phyloP scores from a whole-genome alignment of 441 rosid genomes.

The Populus tomentosa region DNA sequence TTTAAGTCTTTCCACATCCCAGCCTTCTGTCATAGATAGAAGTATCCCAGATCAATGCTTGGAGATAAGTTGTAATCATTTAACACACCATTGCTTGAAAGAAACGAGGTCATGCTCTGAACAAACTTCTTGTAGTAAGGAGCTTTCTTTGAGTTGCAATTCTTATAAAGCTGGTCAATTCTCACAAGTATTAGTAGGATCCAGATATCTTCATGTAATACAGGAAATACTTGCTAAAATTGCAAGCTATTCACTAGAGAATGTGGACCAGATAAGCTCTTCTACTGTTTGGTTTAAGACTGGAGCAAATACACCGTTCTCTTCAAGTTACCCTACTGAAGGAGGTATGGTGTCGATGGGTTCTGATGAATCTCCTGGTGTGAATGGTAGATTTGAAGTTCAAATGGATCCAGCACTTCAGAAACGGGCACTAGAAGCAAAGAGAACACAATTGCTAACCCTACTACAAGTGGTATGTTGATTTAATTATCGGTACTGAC shows the following conservation, averaged over 20 bases:
- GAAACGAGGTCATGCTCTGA: constrained; percentile 42
- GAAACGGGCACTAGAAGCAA: constrained; percentile 41
- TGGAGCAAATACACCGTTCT: constrained; percentile 22
- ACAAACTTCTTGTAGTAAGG: constrained; percentile 43
- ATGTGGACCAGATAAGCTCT: constrained; percentile 34
- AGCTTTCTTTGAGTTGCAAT: constrained; percentile 45
- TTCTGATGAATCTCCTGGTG: constrained; percentile 28
- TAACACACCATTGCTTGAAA: constrained; percentile 27
- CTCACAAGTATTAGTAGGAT: constrained; percentile 46
- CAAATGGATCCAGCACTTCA: constrained; percentile 27
- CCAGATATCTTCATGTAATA: constrained; percentile 60
- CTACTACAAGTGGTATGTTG: constrained; percentile 69
- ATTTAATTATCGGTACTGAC: constrained; percentile 3
- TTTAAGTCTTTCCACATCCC: constrained; percentile 66
- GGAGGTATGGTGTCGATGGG: constrained; percentile 19
- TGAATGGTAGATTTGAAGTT: constrained; percentile 21
- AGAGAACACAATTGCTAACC: constrained; percentile 58
- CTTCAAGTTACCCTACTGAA: constrained; percentile 12
- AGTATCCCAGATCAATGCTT: constrained; percentile 55
- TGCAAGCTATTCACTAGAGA: constrained; percentile 67
- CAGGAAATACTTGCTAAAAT: constrained; percentile 86
- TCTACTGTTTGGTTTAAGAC: constrained; percentile 25
- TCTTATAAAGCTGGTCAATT: constrained; percentile 32
- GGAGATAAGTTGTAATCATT: constrained; percentile 39
- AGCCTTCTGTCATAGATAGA: constrained; percentile 29